Evolutionary conservation across 2,329 filamentous ascomycete genomes (phyloP), one percentile per base, ranked within the genome.

Genomic region (Parascedosporium putredinis): DNA sequence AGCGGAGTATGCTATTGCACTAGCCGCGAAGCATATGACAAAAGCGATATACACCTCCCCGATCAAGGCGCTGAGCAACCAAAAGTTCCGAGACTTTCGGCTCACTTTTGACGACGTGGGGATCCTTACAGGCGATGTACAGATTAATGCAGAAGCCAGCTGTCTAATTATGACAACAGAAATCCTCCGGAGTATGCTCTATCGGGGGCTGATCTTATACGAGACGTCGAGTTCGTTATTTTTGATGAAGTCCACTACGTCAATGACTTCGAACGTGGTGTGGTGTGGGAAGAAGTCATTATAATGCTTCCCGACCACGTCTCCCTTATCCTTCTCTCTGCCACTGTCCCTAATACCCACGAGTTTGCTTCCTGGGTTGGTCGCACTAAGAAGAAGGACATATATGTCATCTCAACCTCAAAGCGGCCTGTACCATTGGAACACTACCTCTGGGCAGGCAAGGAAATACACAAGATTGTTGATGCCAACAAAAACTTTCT

Each of bases 151-250:
- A 0, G 93, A 97, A 69, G 93, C 93, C 24, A 97, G 91, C 67
- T 98, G 93, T 68, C 75, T 98, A 38, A 97, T 98, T 66, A 98
- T 98, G 93, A 98, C 93, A 0, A 98, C 93, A 0, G 93, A 98
- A 63, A 98, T 98, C 69, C 69, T 98, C 51, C 81, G 93, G 51
- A 97, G 93, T 72, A 98, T 98, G 91, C 79, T 98, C 44, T 98
- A 98, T 61, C 81, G 91, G 52, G 93, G 53, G 91, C 93, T 5
- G 93, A 98, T 69, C 69, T 98, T 14, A 96, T 98, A 56, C 81
- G 93, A 57, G 93, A 98, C 62, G 93, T 98, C 7, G 93, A 98
- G 57, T 98, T 95, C 63, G 93, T 98, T 57, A 96, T 98, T 45
- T 98, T 98, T 55, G 93, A 98, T 60, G 93, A 98, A 66, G 93